phyloP scores from a whole-genome alignment of 495 filamentous ascomycete genomes.

The Delitschia confertaspora region DNA sequence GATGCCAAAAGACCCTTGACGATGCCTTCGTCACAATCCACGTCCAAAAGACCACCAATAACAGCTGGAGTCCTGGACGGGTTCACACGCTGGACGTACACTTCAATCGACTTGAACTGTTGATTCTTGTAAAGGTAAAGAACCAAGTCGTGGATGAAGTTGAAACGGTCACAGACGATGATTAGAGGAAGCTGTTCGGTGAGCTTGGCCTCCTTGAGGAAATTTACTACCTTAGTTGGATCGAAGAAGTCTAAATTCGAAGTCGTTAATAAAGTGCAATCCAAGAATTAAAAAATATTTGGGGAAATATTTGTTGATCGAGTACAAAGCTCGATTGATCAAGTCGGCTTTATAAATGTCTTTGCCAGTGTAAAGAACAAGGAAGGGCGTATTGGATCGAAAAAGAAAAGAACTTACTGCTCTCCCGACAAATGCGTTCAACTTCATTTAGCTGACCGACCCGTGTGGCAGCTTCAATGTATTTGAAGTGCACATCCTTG shows the following conservation, averaged over 20 bases:
- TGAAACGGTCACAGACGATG: slow-evolving; percentile 97
- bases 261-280: no score
- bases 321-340: no score
- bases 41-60: slow-evolving; percentile 89
- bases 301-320: no score
- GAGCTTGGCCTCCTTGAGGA: slow-evolving; percentile 91
- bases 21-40: slow-evolving; percentile 92
- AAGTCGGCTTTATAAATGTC: no score
- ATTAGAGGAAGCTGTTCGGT: slow-evolving; percentile 92
- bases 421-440: slow-evolving; percentile 93
- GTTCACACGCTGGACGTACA: slow-evolving; percentile 98
- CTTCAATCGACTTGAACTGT: slow-evolving; percentile 98
- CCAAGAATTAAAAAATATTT: background rate
- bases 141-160: slow-evolving; percentile 95
- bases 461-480: slow-evolving; percentile 91
- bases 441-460: slow-evolving; percentile 91
- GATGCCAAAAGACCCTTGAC: slow-evolving; percentile 90
- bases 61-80: slow-evolving; percentile 88
- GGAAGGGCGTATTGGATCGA: background rate
- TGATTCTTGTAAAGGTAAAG: slow-evolving; percentile 98
- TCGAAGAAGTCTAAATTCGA: slow-evolving; percentile 58
- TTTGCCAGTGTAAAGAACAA: background rate
- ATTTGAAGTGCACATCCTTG: slow-evolving; percentile 95
- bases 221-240: slow-evolving; percentile 97
- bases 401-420: slow-evolving; percentile 37